Evolutionary conservation across 768 basidiomycete species (phyloP).

Genomic region (Cystobasidium tubakii): DNA sequence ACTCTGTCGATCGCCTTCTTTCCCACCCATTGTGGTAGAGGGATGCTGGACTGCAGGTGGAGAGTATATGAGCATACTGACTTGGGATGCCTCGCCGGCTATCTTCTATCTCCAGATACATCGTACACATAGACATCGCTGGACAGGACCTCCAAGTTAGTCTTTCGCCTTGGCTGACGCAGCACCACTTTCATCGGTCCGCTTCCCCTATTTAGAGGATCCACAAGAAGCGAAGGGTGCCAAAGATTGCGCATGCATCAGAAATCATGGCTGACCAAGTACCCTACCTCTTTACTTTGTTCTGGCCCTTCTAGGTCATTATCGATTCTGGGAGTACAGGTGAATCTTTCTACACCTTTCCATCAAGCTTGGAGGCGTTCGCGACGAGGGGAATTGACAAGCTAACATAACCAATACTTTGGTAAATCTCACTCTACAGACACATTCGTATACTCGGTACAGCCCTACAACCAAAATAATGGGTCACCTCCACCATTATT

Average conservation of each 20-base stretch:
- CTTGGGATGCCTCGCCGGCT: no score
- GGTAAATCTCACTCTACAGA: no score
- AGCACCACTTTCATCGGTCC: neutral
- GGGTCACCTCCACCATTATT: conserved; percentile 16
- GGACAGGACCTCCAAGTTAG: conserved; percentile 25
- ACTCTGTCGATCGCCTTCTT: neutral
- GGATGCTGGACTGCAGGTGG: neutral
- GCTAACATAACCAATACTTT: no score
- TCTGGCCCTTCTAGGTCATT: conserved; percentile 23
- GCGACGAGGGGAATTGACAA: no score
- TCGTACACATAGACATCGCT: conserved; percentile 23
- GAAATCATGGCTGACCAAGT: neutral
- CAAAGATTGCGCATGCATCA: no score
- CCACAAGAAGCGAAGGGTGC: no score
- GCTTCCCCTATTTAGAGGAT: neutral
- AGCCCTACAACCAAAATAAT: conserved; percentile 28
- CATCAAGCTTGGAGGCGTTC: neutral
- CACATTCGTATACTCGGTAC: conserved; percentile 36
- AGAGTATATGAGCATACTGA: no score
- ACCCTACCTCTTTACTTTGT: neutral
- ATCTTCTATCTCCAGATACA: conserved; percentile 28
- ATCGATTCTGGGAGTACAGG: conserved; percentile 33
- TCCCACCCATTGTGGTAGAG: neutral
- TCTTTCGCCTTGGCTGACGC: neutral
- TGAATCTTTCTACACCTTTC: neutral